Percentiles rank a stretch among this genome's conserved stretches.
These are phyloP conservation scores for Candida rishiriensis DNA, from an alignment of 805 yeast genomes.

Conservation along the genomic window DNA sequence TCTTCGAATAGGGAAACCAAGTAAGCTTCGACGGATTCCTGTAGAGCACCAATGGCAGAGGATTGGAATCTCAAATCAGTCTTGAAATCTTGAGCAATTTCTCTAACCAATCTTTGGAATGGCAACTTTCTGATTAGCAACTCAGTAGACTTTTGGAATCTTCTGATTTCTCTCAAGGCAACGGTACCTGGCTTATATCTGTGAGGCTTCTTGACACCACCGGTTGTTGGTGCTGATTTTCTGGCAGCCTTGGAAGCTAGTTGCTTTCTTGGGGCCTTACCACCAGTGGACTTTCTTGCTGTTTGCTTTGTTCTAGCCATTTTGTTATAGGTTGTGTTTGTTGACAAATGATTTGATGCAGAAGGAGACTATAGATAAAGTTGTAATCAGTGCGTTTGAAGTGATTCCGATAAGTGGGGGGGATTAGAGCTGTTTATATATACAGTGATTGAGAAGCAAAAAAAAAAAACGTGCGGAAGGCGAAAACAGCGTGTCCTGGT, in stretches of 20 bases:
- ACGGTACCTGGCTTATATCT: constrained; percentile 97
- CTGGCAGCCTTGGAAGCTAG: constrained; percentile 90
- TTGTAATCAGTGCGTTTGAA: neutral
- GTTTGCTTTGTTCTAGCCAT: constrained; percentile 96
- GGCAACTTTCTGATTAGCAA: constrained; percentile 93
- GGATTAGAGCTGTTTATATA: neutral
- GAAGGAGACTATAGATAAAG: neutral
- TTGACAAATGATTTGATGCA: neutral
- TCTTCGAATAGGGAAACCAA: constrained; percentile 94
- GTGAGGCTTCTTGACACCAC: constrained; percentile 93
- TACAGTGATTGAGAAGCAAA: neutral
- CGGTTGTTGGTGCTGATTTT: constrained; percentile 87
- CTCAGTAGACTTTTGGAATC: constrained; percentile 96
- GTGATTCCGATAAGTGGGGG: neutral
- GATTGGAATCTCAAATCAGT: constrained; percentile 95
- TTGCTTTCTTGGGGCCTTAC: constrained; percentile 94
- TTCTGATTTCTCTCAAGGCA: constrained; percentile 94
- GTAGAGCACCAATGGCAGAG: constrained; percentile 95
- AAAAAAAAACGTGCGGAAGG: neutral
- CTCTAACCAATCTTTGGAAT: constrained; percentile 95
- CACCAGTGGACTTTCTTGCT: constrained; percentile 93
- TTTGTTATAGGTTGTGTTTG: constrained; percentile 5
- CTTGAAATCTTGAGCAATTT: constrained; percentile 92
- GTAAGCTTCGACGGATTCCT: constrained; percentile 98
- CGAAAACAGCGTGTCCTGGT: no score